phyloP scores from a whole-genome alignment of 805 yeast genomes.

The Hanseniaspora taiwanica region DNA sequence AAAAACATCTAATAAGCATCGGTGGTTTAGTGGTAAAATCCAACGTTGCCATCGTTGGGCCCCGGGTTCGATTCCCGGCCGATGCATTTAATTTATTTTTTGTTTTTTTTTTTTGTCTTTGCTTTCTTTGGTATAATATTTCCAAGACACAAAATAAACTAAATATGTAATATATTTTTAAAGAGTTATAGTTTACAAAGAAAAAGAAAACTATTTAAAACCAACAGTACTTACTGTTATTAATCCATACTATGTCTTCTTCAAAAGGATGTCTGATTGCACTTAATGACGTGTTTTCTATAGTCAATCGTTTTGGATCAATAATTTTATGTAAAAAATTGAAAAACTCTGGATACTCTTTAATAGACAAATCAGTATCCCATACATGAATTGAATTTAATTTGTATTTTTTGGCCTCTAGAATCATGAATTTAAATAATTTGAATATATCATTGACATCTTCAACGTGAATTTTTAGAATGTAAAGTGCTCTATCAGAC shows the following conservation, averaged over 20 bases:
- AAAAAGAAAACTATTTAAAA: slow-evolving; percentile 19
- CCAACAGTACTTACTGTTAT: slow-evolving; percentile 37
- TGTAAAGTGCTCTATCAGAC: slow-evolving; percentile 19
- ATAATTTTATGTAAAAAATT: slow-evolving; percentile 13
- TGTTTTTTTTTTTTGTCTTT: not conserved
- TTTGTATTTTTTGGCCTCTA: slow-evolving; percentile 21
- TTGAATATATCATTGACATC: slow-evolving; percentile 15
- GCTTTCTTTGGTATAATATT: not conserved
- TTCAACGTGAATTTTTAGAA: slow-evolving; percentile 17
- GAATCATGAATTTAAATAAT: slow-evolving; percentile 22
- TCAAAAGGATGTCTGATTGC: slow-evolving; percentile 27
- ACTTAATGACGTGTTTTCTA: slow-evolving; percentile 24
- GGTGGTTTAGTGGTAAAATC: slow-evolving; percentile 24
- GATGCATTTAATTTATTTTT: not conserved
- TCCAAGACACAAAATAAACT: not conserved
- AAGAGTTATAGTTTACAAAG: too few relatives aligned
- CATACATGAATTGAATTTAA: slow-evolving; percentile 25
- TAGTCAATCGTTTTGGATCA: slow-evolving; percentile 12
- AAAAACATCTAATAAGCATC: slow-evolving; percentile 10
- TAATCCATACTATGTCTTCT: slow-evolving; percentile 25
- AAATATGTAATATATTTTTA: not conserved
- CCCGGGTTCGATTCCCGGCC: slow-evolving; percentile 23
- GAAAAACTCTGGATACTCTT: slow-evolving; percentile 13
- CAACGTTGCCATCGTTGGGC: slow-evolving; percentile 25
- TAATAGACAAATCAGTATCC: slow-evolving; percentile 26